Conservation (phyloP, 192 early-diverging fungal species). For the Backusella macrospora region DNA sequence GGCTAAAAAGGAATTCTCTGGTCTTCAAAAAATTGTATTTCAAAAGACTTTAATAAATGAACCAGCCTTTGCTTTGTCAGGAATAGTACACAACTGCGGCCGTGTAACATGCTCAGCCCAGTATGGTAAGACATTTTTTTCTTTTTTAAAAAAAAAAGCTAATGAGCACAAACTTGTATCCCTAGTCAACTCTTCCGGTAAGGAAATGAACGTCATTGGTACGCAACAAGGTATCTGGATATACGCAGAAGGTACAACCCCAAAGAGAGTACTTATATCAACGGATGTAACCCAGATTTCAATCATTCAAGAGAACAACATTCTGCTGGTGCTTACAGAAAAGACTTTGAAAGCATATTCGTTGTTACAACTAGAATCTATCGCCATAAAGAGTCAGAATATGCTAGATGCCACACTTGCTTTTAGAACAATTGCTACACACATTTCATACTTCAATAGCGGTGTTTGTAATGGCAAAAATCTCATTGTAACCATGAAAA, state of each 20-base stretch:
- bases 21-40: constrained; percentile 43
- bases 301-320: background rate
- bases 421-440: constrained; percentile 19
- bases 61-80: constrained; percentile 38
- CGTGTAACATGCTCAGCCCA: constrained; percentile 57
- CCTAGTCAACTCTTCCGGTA: constrained; percentile 34
- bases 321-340: background rate
- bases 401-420: background rate
- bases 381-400: background rate
- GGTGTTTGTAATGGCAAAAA: constrained; percentile 63
- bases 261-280: constrained; percentile 50
- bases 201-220: constrained; percentile 71
- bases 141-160: background rate
- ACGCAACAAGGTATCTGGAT: constrained; percentile 82
- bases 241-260: constrained; percentile 25
- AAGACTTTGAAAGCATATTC: constrained; percentile 53
- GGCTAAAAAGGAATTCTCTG: constrained; percentile 43
- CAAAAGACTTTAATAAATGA: constrained; percentile 52
- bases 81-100: constrained; percentile 43
- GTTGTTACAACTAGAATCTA: constrained; percentile 63
- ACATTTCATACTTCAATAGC: constrained; percentile 73
- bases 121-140: constrained; percentile 42
- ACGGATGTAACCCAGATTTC: background rate
- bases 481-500: constrained; percentile 52
- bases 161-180: background rate